These are phyloP conservation scores for Tanacetum coccineum DNA, from an alignment of 129 eudicot species.

Conservation along the genomic window DNA sequence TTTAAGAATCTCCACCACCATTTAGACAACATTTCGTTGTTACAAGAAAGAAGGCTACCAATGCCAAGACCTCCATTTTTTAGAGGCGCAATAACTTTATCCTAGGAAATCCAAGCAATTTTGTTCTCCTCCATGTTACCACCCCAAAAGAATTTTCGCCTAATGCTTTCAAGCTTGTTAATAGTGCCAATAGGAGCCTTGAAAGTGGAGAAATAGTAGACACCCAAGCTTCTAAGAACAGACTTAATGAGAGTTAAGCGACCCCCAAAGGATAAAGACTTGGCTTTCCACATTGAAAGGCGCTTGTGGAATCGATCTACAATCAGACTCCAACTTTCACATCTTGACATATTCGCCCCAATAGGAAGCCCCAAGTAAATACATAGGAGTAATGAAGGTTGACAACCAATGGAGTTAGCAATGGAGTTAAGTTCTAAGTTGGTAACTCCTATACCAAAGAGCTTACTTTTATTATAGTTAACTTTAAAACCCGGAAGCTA, in stretches of 20 bases:
- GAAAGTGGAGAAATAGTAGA: too few relatives aligned
- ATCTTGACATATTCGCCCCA: not conserved
- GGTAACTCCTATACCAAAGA: not conserved
- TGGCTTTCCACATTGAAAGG: not conserved
- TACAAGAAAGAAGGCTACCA: not conserved
- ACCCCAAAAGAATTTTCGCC: not conserved
- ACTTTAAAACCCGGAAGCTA: not conserved
- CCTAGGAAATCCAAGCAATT: not conserved
- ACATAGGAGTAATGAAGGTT: not conserved
- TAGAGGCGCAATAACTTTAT: not conserved
- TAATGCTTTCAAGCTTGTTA: not conserved
- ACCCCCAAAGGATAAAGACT: not conserved
- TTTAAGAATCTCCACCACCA: not conserved
- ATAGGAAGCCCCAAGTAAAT: not conserved
- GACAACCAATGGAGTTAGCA: too few relatives aligned
- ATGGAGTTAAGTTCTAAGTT: too few relatives aligned
- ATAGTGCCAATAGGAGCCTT: not conserved
- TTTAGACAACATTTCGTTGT: not conserved
- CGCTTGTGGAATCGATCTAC: not conserved
- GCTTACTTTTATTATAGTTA: too few relatives aligned
- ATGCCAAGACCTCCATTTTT: not conserved
- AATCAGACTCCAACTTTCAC: not conserved
- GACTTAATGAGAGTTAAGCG: not conserved
- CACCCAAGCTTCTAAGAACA: not conserved
- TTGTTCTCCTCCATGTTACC: not conserved